These are phyloP conservation scores for Amanita exitialis DNA, from an alignment of 768 basidiomycete genomes.

Conservation along the genomic window DNA sequence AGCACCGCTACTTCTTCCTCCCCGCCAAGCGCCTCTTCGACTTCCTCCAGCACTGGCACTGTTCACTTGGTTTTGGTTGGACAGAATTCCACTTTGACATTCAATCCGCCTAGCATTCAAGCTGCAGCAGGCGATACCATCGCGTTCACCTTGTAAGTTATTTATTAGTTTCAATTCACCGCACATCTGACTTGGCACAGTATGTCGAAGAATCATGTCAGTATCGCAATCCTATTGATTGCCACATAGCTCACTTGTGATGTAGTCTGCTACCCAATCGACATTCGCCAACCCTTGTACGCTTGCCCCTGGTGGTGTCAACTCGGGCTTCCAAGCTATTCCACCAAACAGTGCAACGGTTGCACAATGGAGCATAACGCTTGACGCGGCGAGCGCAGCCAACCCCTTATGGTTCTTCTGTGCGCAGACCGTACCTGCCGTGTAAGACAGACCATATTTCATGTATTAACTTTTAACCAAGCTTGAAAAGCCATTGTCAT, in stretches of 20 bases:
- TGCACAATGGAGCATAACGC: slow-evolving; percentile 30
- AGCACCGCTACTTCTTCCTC: slow-evolving; percentile 5
- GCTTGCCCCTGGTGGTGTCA: slow-evolving; percentile 25
- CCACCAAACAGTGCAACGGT: slow-evolving; percentile 20
- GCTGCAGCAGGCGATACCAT: slow-evolving; percentile 24
- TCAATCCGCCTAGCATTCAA: slow-evolving; percentile 12
- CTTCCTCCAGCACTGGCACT: slow-evolving; percentile 4
- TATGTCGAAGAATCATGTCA: slow-evolving; percentile 21
- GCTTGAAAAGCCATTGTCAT: slow-evolving; percentile 19
- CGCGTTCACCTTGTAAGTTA: slow-evolving; percentile 27
- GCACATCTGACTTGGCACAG: slow-evolving; percentile 9
- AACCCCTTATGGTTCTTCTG: slow-evolving; percentile 57
- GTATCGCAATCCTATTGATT: slow-evolving; percentile 2
- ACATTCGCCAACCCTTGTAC: slow-evolving; percentile 33
- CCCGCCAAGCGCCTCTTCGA: background rate
- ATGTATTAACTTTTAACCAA: background rate
- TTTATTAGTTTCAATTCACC: background rate
- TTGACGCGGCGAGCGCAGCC: slow-evolving; percentile 27
- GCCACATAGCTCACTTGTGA: background rate
- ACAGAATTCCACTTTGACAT: slow-evolving; percentile 2
- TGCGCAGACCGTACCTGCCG: slow-evolving; percentile 29
- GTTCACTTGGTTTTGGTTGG: slow-evolving; percentile 1
- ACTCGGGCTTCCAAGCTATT: slow-evolving; percentile 43
- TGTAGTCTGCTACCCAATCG: slow-evolving; percentile 34
- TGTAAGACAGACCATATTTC: slow-evolving; percentile 9